Evolutionary conservation across 192 early-diverging fungal genomes (phyloP).

Genomic region (Coemansia sp.): DNA sequence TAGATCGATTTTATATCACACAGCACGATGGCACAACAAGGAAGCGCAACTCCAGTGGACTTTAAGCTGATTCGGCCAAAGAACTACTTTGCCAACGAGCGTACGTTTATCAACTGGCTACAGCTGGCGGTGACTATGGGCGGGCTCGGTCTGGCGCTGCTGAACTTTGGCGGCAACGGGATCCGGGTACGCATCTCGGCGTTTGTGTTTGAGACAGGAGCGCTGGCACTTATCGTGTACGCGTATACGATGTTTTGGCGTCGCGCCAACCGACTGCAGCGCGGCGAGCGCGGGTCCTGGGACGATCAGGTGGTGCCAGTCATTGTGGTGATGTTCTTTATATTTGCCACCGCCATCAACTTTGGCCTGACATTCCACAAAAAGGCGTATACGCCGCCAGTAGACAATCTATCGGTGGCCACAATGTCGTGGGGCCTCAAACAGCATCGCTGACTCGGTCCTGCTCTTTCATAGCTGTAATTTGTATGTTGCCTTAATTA

Average conservation of each 20-base stretch:
- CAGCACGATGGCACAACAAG: conserved; percentile 18
- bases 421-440: conserved; percentile 57
- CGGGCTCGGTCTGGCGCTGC: conserved; percentile 63
- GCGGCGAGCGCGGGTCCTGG: conserved; percentile 52
- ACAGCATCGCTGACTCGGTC: background rate
- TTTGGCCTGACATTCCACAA: conserved; percentile 59
- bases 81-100: conserved; percentile 87
- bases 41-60: conserved; percentile 29
- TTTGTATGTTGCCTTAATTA: background rate
- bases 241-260: conserved; percentile 52
- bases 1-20: background rate
- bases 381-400: conserved; percentile 48
- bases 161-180: conserved; percentile 63
- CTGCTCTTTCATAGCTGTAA: background rate
- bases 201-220: conserved; percentile 49
- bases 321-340: conserved; percentile 51
- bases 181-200: conserved; percentile 52
- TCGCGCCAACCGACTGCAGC: conserved; percentile 48
- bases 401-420: conserved; percentile 53
- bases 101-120: conserved; percentile 82
- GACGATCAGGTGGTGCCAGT: conserved; percentile 49
- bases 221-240: conserved; percentile 53
- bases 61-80: conserved; percentile 61
- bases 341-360: conserved; percentile 54
- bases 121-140: conserved; percentile 68